Evolutionary conservation across 208 protist genomes (phyloP), one percentile per base, ranked within the genome.

Genomic region (Trypanosoma lewisi): DNA sequence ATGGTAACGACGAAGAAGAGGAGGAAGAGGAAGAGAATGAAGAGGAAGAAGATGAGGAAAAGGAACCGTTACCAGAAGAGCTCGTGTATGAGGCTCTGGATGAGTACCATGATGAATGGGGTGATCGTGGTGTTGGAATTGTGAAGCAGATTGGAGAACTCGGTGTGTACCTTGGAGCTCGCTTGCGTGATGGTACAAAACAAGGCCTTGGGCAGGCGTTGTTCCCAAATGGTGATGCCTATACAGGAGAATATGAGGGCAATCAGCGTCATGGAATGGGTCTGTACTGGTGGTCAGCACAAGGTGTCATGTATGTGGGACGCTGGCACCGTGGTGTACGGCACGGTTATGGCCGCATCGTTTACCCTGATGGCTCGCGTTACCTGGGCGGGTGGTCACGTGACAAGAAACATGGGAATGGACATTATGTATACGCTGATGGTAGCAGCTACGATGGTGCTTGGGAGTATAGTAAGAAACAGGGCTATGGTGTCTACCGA

Each of bases 81-180:
- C 67, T 94, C 12, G 91, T 96, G 44, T 89, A 87, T 68, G 85
- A 91, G 17, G 63, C 77, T 0, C 76, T 94, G 7, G 73, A 82
- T 25, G 91, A 94, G 41, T 93, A 89, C 77, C 85, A 94, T 69
- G 86, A 89, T 25, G 78, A 95, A 66, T 92, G 79, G 82, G 85
- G 84, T 19, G 80, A 89, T 25, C 39, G 70, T 34, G 86, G 85
- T 16, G 73, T 85, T 0, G 83, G 82, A 34, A 44, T 92, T 52
- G 87, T 96, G 21, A 91, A 92, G 74, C 80, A 80, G 39, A 87
- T 96, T 56, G 91, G 91, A 44, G 91, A 96, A 78, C 78, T 96
- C n/a, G 91, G 91, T 48, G 72, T 94, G 2, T 96, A 88, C 64
- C 25, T 80, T n/a, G 91, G 91, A 14, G 64, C 79, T 2, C 80